Conservation (phyloP, 371 early-diverging fungal genomes). For the Capillidium rhysosporum region DNA sequence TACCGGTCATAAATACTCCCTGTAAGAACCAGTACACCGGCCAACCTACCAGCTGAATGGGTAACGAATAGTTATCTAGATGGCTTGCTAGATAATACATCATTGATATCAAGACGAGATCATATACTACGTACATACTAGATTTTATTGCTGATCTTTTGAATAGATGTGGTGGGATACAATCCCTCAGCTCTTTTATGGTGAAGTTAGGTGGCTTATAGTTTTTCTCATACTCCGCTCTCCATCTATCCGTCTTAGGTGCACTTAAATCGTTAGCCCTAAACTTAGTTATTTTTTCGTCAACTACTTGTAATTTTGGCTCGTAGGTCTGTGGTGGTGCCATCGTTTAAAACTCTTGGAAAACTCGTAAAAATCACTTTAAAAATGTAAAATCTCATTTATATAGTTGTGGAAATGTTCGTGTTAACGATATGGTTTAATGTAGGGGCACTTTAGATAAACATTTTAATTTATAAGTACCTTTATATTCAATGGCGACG, state of each 20-base stretch:
- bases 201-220: conserved; percentile 35
- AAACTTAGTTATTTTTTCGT: background rate
- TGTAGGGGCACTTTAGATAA: too few relatives aligned
- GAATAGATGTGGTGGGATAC: conserved; percentile 72
- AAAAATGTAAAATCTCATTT: too few relatives aligned
- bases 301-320: background rate
- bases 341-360: background rate
- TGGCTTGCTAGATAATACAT: conserved; percentile 39
- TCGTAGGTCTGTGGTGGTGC: background rate
- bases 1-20: conserved; percentile 61
- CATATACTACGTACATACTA: conserved; percentile 42
- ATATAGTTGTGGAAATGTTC: too few relatives aligned
- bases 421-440: too few relatives aligned
- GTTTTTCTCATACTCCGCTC: background rate
- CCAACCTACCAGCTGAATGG: conserved; percentile 38
- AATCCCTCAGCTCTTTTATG: conserved; percentile 68
- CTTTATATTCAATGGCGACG: too few relatives aligned
- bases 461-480: too few relatives aligned
- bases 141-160: conserved; percentile 49
- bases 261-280: background rate
- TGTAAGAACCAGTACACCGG: conserved; percentile 53
- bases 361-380: too few relatives aligned
- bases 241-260: background rate
- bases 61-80: conserved; percentile 30
- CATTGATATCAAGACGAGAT: conserved; percentile 33